Conservation (phyloP, 768 basidiomycete species). For the Sporobolomyces roseus region DNA sequence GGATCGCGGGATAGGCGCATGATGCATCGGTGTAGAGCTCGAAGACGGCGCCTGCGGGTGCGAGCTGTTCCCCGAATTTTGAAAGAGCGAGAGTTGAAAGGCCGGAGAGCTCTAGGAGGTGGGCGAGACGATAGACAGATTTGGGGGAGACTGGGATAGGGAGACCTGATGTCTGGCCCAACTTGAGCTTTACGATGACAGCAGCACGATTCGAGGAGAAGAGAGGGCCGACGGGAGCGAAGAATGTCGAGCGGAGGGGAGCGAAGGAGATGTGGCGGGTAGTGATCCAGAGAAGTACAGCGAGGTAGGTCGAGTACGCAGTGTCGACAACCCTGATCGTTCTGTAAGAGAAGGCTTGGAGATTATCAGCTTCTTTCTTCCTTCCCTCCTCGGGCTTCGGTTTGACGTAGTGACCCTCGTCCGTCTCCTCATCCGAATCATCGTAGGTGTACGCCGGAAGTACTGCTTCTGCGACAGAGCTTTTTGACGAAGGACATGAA, state of each 20-base stretch:
- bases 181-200: not conserved
- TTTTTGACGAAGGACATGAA: not conserved
- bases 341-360: conserved; percentile 4
- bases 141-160: conserved; percentile 15
- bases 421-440: conserved; percentile 5
- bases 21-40: conserved; percentile 12
- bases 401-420: not conserved
- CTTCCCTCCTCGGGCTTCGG: not conserved
- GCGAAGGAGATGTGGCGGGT: conserved; percentile 13
- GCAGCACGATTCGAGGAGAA: too few relatives aligned
- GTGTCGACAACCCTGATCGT: conserved; percentile 13
- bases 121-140: conserved; percentile 27
- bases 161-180: not conserved
- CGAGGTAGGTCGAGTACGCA: conserved; percentile 14
- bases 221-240: too few relatives aligned
- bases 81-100: not conserved
- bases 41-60: not conserved
- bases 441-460: not conserved
- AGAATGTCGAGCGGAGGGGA: conserved; percentile 3
- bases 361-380: not conserved
- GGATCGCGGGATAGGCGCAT: not conserved
- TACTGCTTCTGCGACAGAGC: not conserved
- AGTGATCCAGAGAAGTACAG: conserved; percentile 18
- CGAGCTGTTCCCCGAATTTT: not conserved
- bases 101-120: conserved; percentile 12